Conservation (phyloP, 2,329 filamentous ascomycete genomes). For the Scedosporium boydii region DNA sequence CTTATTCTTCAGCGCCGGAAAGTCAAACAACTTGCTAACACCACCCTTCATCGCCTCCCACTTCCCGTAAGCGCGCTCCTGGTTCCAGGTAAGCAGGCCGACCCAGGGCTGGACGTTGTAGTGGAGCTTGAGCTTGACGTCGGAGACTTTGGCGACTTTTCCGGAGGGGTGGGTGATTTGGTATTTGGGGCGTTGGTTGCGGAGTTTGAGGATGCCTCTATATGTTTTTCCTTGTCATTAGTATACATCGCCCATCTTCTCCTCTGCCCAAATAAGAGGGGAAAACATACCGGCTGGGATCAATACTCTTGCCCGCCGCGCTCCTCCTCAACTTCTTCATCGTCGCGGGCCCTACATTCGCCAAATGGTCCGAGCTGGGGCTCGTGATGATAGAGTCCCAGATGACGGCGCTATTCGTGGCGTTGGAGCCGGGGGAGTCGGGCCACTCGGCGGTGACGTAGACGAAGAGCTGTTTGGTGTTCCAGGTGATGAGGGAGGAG, state of each 20-base stretch:
- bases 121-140: conserved; percentile 71
- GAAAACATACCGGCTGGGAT: conserved; percentile 42
- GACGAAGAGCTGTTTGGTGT: conserved; percentile 96
- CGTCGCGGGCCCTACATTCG: conserved; percentile 49
- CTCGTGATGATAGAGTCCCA: conserved; percentile 92
- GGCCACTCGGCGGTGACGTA: conserved; percentile 79
- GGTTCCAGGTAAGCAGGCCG: conserved; percentile 75
- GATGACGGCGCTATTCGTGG: conserved; percentile 69
- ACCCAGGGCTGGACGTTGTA: conserved; percentile 99
- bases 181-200: conserved; percentile 89
- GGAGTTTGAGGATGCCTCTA: conserved; percentile 65
- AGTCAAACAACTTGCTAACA: conserved; percentile 51
- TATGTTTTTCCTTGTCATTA: neutral
- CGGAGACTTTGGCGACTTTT: conserved; percentile 60
- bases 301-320: conserved; percentile 49
- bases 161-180: conserved; percentile 87
- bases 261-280: neutral
- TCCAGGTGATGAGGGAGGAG: conserved; percentile 92
- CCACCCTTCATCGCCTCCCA: conserved; percentile 61
- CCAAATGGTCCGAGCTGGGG: conserved; percentile 52
- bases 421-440: conserved; percentile 20
- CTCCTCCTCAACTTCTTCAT: conserved; percentile 54
- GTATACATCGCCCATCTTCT: neutral
- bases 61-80: conserved; percentile 40
- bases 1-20: conserved; percentile 59